Conservation (phyloP, 768 basidiomycete species). For the Russula olivacea region DNA sequence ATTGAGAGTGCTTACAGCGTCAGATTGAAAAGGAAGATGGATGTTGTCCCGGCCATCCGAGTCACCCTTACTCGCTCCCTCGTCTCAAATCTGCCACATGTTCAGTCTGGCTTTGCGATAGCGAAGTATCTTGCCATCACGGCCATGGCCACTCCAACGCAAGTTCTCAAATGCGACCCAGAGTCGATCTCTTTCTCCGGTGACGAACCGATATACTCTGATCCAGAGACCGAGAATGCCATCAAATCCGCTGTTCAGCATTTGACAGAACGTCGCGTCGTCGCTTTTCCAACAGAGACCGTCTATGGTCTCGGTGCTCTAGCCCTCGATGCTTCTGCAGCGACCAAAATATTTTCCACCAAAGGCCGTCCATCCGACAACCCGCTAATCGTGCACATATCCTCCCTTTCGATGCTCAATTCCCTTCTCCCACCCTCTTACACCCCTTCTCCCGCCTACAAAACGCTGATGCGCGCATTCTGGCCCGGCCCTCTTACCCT, state of each 20-base stretch:
- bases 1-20: not conserved
- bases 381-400: constrained; percentile 95
- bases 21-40: not conserved
- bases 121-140: not conserved
- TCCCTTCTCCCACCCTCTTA: constrained; percentile 66
- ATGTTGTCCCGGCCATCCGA: not conserved
- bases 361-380: constrained; percentile 95
- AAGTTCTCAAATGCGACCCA: constrained; percentile 58
- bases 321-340: constrained; percentile 61
- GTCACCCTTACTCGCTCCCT: not conserved
- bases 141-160: constrained; percentile 31
- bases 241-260: constrained; percentile 52
- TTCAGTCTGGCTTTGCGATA: not conserved
- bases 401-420: constrained; percentile 74
- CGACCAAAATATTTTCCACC: constrained; percentile 69
- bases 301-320: constrained; percentile 96
- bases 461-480: constrained; percentile 69
- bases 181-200: constrained; percentile 52
- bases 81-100: constrained; percentile 4
- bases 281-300: constrained; percentile 96
- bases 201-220: constrained; percentile 46
- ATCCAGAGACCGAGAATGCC: constrained; percentile 45
- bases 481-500: constrained; percentile 96
- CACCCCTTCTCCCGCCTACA: constrained; percentile 56
- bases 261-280: constrained; percentile 48